Base-by-base conservation (phyloP, 2,329 filamentous ascomycete species). In the Pyrenophora teres region DNA sequence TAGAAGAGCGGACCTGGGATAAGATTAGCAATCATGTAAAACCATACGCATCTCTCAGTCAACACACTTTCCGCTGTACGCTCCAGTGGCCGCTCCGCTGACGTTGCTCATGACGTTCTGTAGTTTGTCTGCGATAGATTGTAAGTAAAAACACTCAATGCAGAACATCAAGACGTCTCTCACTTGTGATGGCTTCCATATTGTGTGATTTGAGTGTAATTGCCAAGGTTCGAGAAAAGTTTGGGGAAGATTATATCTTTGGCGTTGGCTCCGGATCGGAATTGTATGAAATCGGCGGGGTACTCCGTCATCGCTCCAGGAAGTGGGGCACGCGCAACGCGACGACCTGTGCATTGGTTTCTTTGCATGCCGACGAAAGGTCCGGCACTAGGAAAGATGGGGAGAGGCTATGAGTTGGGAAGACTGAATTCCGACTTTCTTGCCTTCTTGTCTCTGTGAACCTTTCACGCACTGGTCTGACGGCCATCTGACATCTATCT, bases 111-210 rank as follows among this genome's bases (percentile, higher is more conserved):
- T 62, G 21, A 70, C 64, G 49, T 61, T 57, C 54, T 71, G 62
- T 41, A 72, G 63, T 50, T 68, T 72, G 63, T 68, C 68, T 66
- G 44, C 13, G n/a, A 16, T 16, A 40, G 68, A 40, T 70, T 39
- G 27, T 30, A 3, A 30, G 27, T 30, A 13, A 13, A 30, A 13
- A 30, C 9, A 30, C 9, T 12, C 27, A 30, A 30, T 61, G 57
- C 6, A 33, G 53, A 32, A 15, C 6, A 12, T 21, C 10, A 31
- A 4, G 2, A 15, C 30, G 6, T 4, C 6, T 55, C 66, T 52
- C 50, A 72, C 70, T 65, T 40, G 65, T 72, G 46, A 75, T 67
- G 38, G 68, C 62, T 48, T 75, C 72, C 73, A 75, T 75, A n/a
- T 42, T 72, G 59, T 54, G 33, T 60, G 35, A 21, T 53, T 52